Conservation (phyloP, 192 early-diverging fungal genomes). For the Coemansia sp. region DNA sequence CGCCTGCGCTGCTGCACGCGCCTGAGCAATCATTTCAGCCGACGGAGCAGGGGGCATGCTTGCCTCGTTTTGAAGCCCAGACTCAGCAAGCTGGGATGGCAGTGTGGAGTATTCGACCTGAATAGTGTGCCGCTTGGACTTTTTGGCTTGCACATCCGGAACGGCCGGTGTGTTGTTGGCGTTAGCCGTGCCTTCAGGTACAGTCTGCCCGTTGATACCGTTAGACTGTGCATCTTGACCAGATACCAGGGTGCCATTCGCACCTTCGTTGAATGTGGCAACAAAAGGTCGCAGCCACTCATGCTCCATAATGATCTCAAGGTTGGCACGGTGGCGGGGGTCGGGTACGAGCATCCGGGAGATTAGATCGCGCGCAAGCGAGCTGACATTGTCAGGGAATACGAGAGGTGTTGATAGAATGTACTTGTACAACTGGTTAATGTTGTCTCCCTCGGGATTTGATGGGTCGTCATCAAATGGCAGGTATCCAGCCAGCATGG, state of each 20-base stretch:
- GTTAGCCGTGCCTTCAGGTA: conserved; percentile 12
- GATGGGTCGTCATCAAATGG: conserved; percentile 89
- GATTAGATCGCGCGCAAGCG: conserved; percentile 75
- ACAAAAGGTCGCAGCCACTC: conserved; percentile 59
- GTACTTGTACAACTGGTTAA: conserved; percentile 79
- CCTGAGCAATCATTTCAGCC: conserved; percentile 37
- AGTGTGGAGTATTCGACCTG: conserved; percentile 54
- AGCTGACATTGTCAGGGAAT: conserved; percentile 84
- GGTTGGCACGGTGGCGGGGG: conserved; percentile 69
- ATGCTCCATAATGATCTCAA: conserved; percentile 76
- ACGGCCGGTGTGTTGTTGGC: conserved; percentile 38
- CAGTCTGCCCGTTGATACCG: conserved; percentile 16
- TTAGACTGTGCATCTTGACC: background rate
- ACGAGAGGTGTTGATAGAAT: conserved; percentile 76
- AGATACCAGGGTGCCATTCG: conserved; percentile 31
- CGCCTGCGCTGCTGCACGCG: conserved; percentile 45
- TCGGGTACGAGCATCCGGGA: conserved; percentile 90
- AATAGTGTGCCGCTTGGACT: conserved; percentile 59
- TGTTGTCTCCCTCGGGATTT: conserved; percentile 89
- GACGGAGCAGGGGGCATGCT: conserved; percentile 22
- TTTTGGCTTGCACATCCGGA: conserved; percentile 34
- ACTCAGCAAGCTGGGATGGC: conserved; percentile 9
- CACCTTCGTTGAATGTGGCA: conserved; percentile 47
- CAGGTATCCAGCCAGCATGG: conserved; percentile 86
- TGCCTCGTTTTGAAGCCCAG: conserved; percentile 12